Percentiles rank a stretch among this genome's conserved stretches.
Conservation (phyloP, 371 early-diverging fungal genomes). For the Mortierella sp. region DNA sequence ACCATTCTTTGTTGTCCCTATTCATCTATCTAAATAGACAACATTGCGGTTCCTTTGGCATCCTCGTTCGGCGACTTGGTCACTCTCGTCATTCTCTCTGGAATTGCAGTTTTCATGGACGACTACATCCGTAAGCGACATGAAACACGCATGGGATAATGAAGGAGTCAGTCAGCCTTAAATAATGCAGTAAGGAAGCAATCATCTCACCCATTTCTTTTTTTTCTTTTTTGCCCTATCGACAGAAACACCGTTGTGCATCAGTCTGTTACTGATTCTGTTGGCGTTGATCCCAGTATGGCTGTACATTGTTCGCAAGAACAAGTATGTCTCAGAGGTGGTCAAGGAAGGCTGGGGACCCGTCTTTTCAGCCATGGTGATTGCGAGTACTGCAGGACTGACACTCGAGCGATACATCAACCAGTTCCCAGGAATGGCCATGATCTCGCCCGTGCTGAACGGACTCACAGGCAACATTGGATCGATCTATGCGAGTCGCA, state of each 20-base stretch:
- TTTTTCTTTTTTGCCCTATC: neutral
- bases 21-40: constrained; percentile 51
- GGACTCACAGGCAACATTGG: constrained; percentile 88
- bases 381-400: constrained; percentile 85
- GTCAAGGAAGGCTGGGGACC: constrained; percentile 84
- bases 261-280: constrained; percentile 62
- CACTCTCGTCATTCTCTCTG: constrained; percentile 73
- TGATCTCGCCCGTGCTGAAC: constrained; percentile 80
- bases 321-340: constrained; percentile 74
- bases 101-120: constrained; percentile 63
- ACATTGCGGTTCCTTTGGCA: constrained; percentile 79
- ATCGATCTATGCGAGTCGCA: constrained; percentile 85
- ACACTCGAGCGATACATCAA: constrained; percentile 82
- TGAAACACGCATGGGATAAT: neutral
- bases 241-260: constrained; percentile 64
- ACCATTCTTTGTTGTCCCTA: neutral
- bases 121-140: constrained; percentile 61
- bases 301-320: constrained; percentile 67
- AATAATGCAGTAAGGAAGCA: neutral
- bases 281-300: constrained; percentile 67
- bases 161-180: neutral
- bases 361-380: constrained; percentile 81
- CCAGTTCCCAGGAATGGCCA: constrained; percentile 81
- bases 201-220: neutral
- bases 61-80: constrained; percentile 83